Evolutionary conservation across 768 basidiomycete species (phyloP).

Genomic region (Phlebiopsis flavidoalba): DNA sequence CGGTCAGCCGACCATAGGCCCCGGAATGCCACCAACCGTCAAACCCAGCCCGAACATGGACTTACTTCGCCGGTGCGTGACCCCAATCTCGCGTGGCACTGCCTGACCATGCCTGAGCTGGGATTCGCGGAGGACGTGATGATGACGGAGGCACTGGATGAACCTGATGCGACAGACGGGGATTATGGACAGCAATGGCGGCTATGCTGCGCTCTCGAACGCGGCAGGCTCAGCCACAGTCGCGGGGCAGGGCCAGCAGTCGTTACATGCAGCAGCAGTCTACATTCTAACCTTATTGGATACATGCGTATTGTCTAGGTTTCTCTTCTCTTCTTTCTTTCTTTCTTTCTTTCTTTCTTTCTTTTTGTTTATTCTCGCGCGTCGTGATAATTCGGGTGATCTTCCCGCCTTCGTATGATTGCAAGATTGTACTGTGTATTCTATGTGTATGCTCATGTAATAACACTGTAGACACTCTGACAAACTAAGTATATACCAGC

Average conservation of each 20-base stretch:
- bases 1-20: neutral
- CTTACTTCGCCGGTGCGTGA: conserved; percentile 14
- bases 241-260: neutral
- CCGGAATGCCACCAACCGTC: neutral
- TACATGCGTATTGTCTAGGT: neutral
- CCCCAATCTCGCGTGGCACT: conserved; percentile 30
- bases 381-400: neutral
- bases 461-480: neutral
- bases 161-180: conserved; percentile 61
- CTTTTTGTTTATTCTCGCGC: neutral
- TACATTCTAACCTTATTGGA: neutral
- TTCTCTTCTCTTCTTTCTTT: neutral
- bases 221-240: neutral
- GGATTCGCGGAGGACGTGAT: conserved; percentile 54
- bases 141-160: conserved; percentile 63
- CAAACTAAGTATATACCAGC: neutral
- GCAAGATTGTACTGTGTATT: neutral
- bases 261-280: neutral
- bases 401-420: neutral
- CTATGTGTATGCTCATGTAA: neutral
- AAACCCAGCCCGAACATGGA: neutral
- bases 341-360: neutral
- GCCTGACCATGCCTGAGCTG: conserved; percentile 34
- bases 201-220: neutral
- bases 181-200: conserved; percentile 33